Percentiles rank a stretch among this genome's conserved stretches.
Evolutionary conservation across 805 yeast genomes (phyloP).

Genomic region (Lipomyces mesembrius): DNA sequence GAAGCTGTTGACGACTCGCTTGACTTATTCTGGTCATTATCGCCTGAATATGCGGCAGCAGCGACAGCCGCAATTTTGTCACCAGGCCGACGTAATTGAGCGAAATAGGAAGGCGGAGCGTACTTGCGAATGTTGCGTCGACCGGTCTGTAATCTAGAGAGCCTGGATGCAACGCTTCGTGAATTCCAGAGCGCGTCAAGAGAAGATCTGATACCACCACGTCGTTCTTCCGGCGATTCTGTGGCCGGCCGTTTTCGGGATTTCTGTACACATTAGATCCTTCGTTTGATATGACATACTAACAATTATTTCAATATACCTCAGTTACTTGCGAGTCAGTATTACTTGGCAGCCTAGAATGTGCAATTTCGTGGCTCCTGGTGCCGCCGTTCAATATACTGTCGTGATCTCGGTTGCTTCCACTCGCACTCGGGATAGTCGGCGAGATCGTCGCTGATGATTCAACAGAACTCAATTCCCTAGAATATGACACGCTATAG

Average conservation of each 20-base stretch:
- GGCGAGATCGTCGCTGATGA: constrained; percentile 13
- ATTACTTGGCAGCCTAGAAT: neutral
- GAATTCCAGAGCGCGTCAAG: neutral
- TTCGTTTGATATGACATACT: neutral
- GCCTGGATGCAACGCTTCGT: neutral
- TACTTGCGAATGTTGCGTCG: constrained; percentile 5
- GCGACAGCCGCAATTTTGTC: neutral
- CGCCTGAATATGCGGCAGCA: neutral
- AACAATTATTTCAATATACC: neutral
- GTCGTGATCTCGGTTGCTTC: neutral
- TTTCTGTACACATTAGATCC: neutral
- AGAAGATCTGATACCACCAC: neutral
- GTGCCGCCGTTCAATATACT: neutral
- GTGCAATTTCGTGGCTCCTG: neutral
- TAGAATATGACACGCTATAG: neutral
- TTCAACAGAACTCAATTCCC: constrained; percentile 4
- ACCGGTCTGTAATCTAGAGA: constrained; percentile 3
- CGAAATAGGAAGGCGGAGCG: constrained; percentile 17
- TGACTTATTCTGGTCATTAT: neutral
- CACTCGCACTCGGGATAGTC: constrained; percentile 5
- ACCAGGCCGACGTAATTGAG: neutral
- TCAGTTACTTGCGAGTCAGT: neutral
- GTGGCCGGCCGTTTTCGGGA: neutral
- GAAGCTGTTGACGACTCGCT: neutral
- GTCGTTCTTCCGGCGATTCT: neutral